Base-by-base conservation (phyloP, 768 basidiomycete species). In the Mycena metata region DNA sequence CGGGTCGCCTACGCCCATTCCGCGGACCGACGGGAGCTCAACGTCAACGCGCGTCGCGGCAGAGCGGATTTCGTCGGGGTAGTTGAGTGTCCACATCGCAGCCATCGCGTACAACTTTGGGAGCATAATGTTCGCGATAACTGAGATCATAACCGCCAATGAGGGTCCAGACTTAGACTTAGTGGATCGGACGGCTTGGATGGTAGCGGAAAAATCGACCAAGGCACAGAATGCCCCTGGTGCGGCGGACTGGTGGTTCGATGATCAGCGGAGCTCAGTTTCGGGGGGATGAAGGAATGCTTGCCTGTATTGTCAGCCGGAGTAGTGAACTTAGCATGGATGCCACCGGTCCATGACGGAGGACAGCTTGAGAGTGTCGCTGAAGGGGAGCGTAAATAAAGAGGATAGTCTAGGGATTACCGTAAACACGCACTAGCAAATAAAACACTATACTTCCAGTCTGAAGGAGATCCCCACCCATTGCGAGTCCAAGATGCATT, bases 11-110 rank as follows among this genome's bases (percentile, higher is more conserved):
- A n/a, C n/a, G n/a, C n/a, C n/a, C n/a, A n/a, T n/a, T n/a, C n/a
- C n/a, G n/a, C n/a, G n/a, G n/a, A n/a, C n/a, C n/a, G n/a, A n/a
- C n/a, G n/a, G n/a, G n/a, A n/a, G n/a, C n/a, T n/a, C n/a, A n/a
- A n/a, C n/a, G n/a, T n/a, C n/a, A n/a, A n/a, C n/a, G n/a, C n/a
- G n/a, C n/a, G n/a, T n/a, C n/a, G n/a, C n/a, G n/a, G n/a, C n/a
- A n/a, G n/a, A n/a, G n/a, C 46, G 58, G 33, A 60, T 35, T 6
- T 23, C 11, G 21, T 16, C 7, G n/a, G 45, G 58, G 33, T 43
- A 60, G 33, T 60, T 60, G 33, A 60, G 58, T 3, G 58, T 60
- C 58, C 58, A 60, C 58, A 60, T 47, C 30, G 58, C 46, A n/a
- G 58, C 21, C 0, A 60, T 47, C n/a, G 58, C 58, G 58, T 60